phyloP scores from a whole-genome alignment of 441 rosid genomes.

The Populus hybrid region DNA sequence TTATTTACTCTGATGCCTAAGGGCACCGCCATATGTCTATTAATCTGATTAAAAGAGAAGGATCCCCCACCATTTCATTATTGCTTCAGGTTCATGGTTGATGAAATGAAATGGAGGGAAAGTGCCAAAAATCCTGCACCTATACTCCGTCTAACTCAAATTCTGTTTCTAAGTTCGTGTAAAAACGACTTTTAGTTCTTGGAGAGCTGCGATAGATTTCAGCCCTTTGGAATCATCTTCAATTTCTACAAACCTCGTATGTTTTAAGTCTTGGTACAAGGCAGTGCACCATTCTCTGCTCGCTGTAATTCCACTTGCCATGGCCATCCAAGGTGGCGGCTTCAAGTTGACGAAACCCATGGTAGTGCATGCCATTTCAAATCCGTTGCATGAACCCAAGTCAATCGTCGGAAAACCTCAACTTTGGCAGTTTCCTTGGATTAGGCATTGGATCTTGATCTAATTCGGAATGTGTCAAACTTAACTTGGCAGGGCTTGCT shows the following conservation, averaged over 20 bases:
- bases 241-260: background rate
- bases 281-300: slow-evolving; percentile 10
- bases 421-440: slow-evolving; percentile 5
- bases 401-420: background rate
- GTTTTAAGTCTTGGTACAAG: background rate
- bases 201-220: slow-evolving; percentile 1
- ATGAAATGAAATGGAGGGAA: background rate
- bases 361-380: slow-evolving; percentile 5
- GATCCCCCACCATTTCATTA: background rate
- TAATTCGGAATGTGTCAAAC: background rate
- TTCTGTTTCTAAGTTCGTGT: background rate
- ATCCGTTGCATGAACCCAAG: background rate
- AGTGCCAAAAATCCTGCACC: slow-evolving; percentile 10
- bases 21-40: background rate
- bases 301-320: background rate
- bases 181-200: background rate
- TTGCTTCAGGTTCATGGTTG: background rate
- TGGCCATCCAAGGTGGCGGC: background rate
- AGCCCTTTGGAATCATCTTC: slow-evolving; percentile 7
- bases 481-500: background rate
- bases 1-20: background rate
- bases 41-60: background rate
- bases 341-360: slow-evolving; percentile 6
- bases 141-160: background rate
- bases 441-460: slow-evolving; percentile 6